Evolutionary conservation across 2,329 filamentous ascomycete species (phyloP), one percentile per base, ranked within the genome.

Genomic region (Trichophyton mentagrophytes): DNA sequence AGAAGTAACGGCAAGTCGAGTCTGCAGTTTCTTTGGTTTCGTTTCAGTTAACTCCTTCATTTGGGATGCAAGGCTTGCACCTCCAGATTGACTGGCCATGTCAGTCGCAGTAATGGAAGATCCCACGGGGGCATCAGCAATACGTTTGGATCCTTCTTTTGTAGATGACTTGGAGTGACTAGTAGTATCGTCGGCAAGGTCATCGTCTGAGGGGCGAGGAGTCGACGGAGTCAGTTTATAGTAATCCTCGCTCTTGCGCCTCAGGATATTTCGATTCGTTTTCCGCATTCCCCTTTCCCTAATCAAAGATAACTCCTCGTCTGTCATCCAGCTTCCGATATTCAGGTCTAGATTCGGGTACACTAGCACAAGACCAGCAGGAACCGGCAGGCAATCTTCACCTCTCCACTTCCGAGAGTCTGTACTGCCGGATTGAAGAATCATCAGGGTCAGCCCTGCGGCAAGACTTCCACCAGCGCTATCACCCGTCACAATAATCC

Each of bases 321-420:
- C 92, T 0, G 89, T 91, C 91, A 99, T 97, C 93, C 93, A 99
- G 72, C 91, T 96, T 42, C 90, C 90, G 65, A 97, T 97, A 69
- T 95, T 96, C 88, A 97, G 90, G 69, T 97, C 93, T 62, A 99
- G 77, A 0, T 87, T 86, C 0, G 93, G 93, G 68, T 99, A 99
- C 62, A 95, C 85, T 57, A 96, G 79, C 0, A 97, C 80, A 6
- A 97, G 74, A 0, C 90, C 92, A 59, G 88, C 87, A 0, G 93
- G 93, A 0, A 82, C 71, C 0, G 90, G 87, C 4, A 96, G 78
- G 1, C 84, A 77, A 20, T 76, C 76, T 64, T 84, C 80, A 13
- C 79, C 79, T 61, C 79, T 76, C 72, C 80, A 83, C 57, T 80
- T 76, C 25, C 81, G 78, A 25, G 80, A 78, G 17, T 82, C 79